These are phyloP conservation scores for Allodekkera sacchari DNA, from an alignment of 805 yeast species.

Conservation along the genomic window DNA sequence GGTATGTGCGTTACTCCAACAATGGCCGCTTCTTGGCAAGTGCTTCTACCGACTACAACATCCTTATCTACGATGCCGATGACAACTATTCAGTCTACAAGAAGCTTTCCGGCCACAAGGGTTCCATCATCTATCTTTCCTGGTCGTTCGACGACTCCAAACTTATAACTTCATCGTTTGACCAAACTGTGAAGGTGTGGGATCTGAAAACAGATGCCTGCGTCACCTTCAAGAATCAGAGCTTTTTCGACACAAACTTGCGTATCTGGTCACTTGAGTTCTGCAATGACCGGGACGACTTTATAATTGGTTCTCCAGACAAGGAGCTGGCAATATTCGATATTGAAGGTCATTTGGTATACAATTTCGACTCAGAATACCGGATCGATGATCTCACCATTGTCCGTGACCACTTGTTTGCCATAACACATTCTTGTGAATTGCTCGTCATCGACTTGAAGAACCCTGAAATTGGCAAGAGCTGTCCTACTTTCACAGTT, in stretches of 20 bases:
- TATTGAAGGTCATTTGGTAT: slow-evolving; percentile 19
- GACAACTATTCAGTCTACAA: slow-evolving; percentile 33
- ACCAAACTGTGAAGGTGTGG: slow-evolving; percentile 51
- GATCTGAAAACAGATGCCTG: slow-evolving; percentile 5
- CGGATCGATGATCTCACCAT: slow-evolving; percentile 65
- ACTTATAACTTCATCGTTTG: slow-evolving; percentile 65
- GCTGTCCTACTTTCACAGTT: too few species aligned
- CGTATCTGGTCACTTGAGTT: slow-evolving; percentile 60
- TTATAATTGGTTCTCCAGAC: slow-evolving; percentile 74
- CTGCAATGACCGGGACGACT: slow-evolving; percentile 36
- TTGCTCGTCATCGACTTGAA: slow-evolving; percentile 50
- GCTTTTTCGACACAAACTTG: slow-evolving; percentile 12
- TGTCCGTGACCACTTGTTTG: slow-evolving; percentile 56
- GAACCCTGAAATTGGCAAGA: too few species aligned
- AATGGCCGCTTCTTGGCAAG: slow-evolving; percentile 71
- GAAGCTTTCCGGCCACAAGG: slow-evolving; percentile 36
- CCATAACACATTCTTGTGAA: slow-evolving; percentile 56
- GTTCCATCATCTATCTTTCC: slow-evolving; percentile 54
- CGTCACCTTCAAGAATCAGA: slow-evolving; percentile 7
- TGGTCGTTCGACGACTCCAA: slow-evolving; percentile 71
- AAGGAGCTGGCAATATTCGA: slow-evolving; percentile 47
- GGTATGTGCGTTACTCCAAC: slow-evolving; percentile 76
- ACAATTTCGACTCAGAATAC: slow-evolving; percentile 20
- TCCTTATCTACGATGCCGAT: slow-evolving; percentile 57
- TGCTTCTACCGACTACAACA: slow-evolving; percentile 59